Evolutionary conservation across 2,329 filamentous ascomycete species (phyloP).

Genomic region (Exophiala spinifera): DNA sequence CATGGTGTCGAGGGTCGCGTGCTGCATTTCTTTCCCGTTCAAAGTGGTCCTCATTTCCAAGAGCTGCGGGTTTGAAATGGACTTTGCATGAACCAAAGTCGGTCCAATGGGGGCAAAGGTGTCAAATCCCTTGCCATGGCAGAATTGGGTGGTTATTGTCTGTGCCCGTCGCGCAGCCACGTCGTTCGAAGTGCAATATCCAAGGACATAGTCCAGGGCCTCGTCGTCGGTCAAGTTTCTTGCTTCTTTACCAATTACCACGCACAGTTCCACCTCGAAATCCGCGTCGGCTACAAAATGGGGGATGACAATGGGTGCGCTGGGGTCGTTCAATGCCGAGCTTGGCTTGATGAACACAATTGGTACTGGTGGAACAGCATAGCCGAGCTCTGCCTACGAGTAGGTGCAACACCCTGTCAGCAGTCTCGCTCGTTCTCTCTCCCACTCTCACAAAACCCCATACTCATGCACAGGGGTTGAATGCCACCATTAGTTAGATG

Average conservation of each 20-base stretch:
- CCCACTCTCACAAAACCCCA: background rate
- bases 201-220: slow-evolving; percentile 30
- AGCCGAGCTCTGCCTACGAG: background rate
- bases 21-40: slow-evolving; percentile 2
- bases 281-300: slow-evolving; percentile 35
- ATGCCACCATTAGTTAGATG: too few relatives aligned
- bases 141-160: slow-evolving; percentile 54
- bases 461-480: too few relatives aligned
- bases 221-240: slow-evolving; percentile 57
- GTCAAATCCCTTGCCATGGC: slow-evolving; percentile 70
- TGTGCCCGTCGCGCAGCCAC: slow-evolving; percentile 4
- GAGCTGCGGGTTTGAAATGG: slow-evolving; percentile 30
- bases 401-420: background rate
- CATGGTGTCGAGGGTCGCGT: background rate
- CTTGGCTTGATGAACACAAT: slow-evolving; percentile 59
- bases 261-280: slow-evolving; percentile 59
- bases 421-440: background rate
- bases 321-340: slow-evolving; percentile 55
- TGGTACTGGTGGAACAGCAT: slow-evolving; percentile 50
- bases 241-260: slow-evolving; percentile 53
- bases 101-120: slow-evolving; percentile 74
- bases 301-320: slow-evolving; percentile 46
- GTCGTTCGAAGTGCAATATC: slow-evolving; percentile 13
- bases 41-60: slow-evolving; percentile 6
- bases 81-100: slow-evolving; percentile 59